Evolutionary conservation across 2,329 filamentous ascomycete species (phyloP), one percentile per base, ranked within the genome.

Genomic region (Metarhizium guizhouense): DNA sequence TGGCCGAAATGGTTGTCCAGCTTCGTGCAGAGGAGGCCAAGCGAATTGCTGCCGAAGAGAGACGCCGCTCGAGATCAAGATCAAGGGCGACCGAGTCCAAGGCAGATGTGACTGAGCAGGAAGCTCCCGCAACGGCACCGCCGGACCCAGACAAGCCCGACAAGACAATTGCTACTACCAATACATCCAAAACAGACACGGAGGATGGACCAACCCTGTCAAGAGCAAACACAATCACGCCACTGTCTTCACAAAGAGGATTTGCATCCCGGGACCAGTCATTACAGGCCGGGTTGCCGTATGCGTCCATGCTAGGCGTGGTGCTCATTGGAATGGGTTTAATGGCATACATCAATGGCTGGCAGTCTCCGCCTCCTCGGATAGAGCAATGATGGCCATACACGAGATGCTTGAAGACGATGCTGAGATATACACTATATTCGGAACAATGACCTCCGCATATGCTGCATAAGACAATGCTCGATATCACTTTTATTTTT

Each of bases 1-100:
- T 99, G 48, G 86, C 88, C 1, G 89, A 96, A 67, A 94, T 97
- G 90, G 85, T 96, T 13, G 78, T 89, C 63, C 86, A 87, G 61
- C 87, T 96, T 55, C 83, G 91, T 54, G 79, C 91, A 62, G 83
- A 85, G 62, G 82, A 81, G 61, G 78, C 75, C 34, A 73, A 67
- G 59, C 74, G 72, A 61, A 72, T 70, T 36, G 74, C 70, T n/a
- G 72, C 72, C 3, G 72, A 73, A 38, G 68, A 72, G 58, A 74
- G 70, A 51, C 66, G 68, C 2, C 70, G 68, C 25, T 74, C 72
- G n/a, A 63, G 68, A 13, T 73, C 72, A 40, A 64, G 66, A 51
- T 36, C 36, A 14, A 32, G 36, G 6, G 30, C 45, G 29, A 2
- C 7, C 6, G 38, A 51, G 54, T 56, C 49, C 54, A 54, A 57